Conservation (phyloP, 2,329 filamentous ascomycete species). For the Trichophyton simii region DNA sequence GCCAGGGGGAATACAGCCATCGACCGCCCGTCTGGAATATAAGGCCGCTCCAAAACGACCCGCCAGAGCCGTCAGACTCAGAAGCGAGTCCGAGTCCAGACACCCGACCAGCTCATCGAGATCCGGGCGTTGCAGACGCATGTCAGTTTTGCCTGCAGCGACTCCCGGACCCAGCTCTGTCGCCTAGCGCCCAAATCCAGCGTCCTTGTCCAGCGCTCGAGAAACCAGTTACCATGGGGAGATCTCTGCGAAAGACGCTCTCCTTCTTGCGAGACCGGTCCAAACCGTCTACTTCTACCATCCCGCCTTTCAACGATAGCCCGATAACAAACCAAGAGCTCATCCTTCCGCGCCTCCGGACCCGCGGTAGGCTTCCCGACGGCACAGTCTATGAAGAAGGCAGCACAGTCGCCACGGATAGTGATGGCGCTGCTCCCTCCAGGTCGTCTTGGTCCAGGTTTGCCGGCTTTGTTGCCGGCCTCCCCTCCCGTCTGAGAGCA, state of each 20-base stretch:
- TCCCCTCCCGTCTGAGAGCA: not conserved
- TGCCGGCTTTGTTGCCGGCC: not conserved
- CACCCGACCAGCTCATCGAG: not conserved
- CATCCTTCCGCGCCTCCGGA: not conserved
- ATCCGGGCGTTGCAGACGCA: not conserved
- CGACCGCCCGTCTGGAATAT: conserved; percentile 21
- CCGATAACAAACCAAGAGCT: not conserved
- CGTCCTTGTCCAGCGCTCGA: not conserved
- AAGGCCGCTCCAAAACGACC: conserved; percentile 7
- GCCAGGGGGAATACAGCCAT: conserved; percentile 23
- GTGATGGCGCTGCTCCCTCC: not conserved
- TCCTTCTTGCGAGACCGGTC: not conserved
- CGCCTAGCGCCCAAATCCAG: not conserved
- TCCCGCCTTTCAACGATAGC: not conserved
- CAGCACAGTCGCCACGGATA: not conserved
- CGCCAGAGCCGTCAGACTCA: not conserved
- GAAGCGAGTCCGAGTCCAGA: not conserved
- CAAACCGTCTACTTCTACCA: not conserved
- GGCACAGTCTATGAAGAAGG: not conserved
- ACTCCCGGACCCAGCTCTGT: not conserved
- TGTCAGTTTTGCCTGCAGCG: conserved; percentile 9
- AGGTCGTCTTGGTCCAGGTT: not conserved
- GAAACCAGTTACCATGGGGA: not conserved
- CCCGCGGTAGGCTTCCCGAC: not conserved
- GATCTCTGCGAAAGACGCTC: not conserved